Evolutionary conservation across 1,284 basidiomycete genomes (phyloP).

Genomic region (Ceratobasidium sp.): DNA sequence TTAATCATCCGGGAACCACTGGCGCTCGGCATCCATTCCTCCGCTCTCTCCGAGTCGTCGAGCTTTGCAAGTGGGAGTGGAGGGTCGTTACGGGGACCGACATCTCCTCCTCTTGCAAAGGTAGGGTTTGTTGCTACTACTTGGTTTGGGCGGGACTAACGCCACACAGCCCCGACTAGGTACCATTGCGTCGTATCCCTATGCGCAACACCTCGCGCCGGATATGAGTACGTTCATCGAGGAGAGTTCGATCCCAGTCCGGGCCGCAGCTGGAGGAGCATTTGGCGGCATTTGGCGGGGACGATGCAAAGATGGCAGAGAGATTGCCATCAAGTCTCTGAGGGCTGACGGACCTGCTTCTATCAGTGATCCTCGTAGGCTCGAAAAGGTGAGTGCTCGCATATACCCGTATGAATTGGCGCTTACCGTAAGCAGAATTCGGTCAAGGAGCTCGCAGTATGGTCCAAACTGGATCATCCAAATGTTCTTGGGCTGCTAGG

Average conservation of each 20-base stretch:
- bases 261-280: background rate
- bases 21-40: background rate
- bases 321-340: conserved; percentile 18
- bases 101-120: background rate
- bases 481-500: conserved; percentile 13
- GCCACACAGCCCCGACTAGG: background rate
- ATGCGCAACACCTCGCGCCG: background rate
- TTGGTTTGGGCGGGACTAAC: background rate
- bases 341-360: background rate
- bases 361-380: background rate
- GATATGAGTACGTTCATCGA: background rate
- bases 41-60: background rate
- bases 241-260: background rate
- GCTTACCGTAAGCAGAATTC: background rate
- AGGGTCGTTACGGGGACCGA: too few species aligned
- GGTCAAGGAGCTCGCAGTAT: background rate
- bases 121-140: background rate
- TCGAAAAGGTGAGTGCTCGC: conserved; percentile 4
- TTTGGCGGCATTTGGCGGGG: conserved; percentile 20
- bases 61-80: background rate
- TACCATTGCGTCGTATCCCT: background rate
- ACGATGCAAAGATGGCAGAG: conserved; percentile 2
- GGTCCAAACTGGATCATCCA: conserved; percentile 16
- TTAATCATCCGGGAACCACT: background rate
- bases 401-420: background rate